Base-by-base conservation (phyloP, 1,284 basidiomycete genomes). In the Phenoliferia sp. region DNA sequence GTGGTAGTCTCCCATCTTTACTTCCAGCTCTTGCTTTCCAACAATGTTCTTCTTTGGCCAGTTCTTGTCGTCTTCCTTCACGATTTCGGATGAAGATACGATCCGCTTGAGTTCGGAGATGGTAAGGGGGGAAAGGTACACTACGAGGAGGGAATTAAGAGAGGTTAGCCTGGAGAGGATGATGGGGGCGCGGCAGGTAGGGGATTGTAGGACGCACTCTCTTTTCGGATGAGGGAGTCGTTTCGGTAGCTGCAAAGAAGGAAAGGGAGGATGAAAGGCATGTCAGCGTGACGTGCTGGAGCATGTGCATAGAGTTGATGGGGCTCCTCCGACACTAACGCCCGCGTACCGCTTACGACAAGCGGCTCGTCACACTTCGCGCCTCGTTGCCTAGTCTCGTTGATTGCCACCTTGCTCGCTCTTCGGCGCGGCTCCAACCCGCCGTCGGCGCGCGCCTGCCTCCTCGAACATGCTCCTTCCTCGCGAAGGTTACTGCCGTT, bases 21-120 rank as follows among this genome's bases (percentile, higher is more conserved):
- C 90, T 80, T 99, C 95, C 59, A 99, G 85, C 80, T 99, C 96
- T 80, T 99, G 95, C 80, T 94, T 92, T 55, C 95, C 96, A 28
- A 96, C 92, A 57, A 96, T 91, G 80, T 97, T 96, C 84, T 95
- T 97, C 83, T 96, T 95, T 5, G 95, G 95, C 96, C 95, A 99
- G 76, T 92, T 90, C 0, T 88, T 85, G 80, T 99, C 95, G 79
- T 99, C 95, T 85, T 99, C 96, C 94, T 95, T 96, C 67, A 90
- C 90, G 73, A 99, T 94, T 76, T 99, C 96, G 78, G 90, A 94
- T 33, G 92, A 83, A 77, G 93, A 89, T n/a, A 99, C 89, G 72
- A 99, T 92, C 39, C 91, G 84, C 80, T 95, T 94, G 68, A 99
- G 83, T 81, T 99, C 94, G 74, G 93, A 90, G 59, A 95, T 87